Base-by-base conservation (phyloP, 345 rosid genomes). In the Geranium brycei region DNA sequence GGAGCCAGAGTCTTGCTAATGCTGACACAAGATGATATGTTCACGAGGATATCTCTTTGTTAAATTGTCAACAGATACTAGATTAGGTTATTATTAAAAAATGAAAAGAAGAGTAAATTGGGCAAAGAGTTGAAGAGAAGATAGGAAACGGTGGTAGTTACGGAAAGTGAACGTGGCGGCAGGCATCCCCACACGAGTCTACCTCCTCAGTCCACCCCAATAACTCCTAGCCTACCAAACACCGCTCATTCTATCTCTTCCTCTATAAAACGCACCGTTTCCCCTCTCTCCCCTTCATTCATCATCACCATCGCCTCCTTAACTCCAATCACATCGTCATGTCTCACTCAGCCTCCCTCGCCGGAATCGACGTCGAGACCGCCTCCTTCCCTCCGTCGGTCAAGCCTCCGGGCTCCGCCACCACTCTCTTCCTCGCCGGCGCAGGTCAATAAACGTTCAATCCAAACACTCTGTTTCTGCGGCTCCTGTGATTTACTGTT, bases 391-490 rank as follows among this genome's bases (percentile, higher is more conserved):
- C 84, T 38, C 79, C 89, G 8, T 32, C 80, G 53, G 82, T 78
- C 11, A 83, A 77, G 51, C 93, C 98, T 30, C 93, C 95, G 1
- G 91, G 83, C 56, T 81, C 93, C 32, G 51, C 75, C 6, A 79
- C 76, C 4, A 65, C 78, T 2, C 77, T 71, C 59, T 85, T 92
- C 86, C 98, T 92, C 74, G 91, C 78, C 60, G 98, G 96, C 60
- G 96, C 93, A 68, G 97, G 97, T 70, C 18, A 28, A 80, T 69
- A 53, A 57, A 66, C 38, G n/a, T 17, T 17, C 31, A 6, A 58
- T 3, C 59, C 15, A 0, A 3, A 32, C 38, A 32, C 38, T 35
- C 41, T 35, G 41, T 35, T 35, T 35, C 41, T 35, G 28, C 41
- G 1, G 41, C 10, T 23, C 28, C 28, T 5, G 15, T 47, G 17